These are phyloP conservation scores for Sistotremastrum suecicum DNA, from an alignment of 768 basidiomycete genomes.

Conservation along the genomic window DNA sequence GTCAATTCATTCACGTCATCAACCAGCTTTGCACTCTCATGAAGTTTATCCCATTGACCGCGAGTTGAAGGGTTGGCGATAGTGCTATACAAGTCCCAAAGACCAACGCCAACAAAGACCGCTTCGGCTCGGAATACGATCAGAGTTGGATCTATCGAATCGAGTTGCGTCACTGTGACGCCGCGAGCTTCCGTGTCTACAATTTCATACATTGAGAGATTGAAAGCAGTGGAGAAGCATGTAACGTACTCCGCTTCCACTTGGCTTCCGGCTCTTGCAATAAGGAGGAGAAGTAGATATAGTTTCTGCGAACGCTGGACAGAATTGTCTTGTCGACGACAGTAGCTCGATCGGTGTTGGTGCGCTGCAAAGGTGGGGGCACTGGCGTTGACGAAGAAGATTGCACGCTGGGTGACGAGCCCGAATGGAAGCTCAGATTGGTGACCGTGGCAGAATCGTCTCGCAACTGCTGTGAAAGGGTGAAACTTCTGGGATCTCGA, in stretches of 20 bases:
- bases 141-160: slow-evolving; percentile 93
- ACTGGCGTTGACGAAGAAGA: slow-evolving; percentile 18
- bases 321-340: slow-evolving; percentile 73
- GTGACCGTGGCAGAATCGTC: slow-evolving; percentile 54
- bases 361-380: slow-evolving; percentile 21
- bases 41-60: slow-evolving; percentile 77
- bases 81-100: slow-evolving; percentile 89
- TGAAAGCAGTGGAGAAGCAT: slow-evolving; percentile 1
- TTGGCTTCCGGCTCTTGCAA: slow-evolving; percentile 97
- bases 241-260: slow-evolving; percentile 70
- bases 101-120: slow-evolving; percentile 86
- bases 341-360: slow-evolving; percentile 29
- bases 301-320: slow-evolving; percentile 78
- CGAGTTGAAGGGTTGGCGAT: slow-evolving; percentile 79
- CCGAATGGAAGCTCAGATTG: slow-evolving; percentile 52
- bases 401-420: slow-evolving; percentile 43
- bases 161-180: slow-evolving; percentile 87
- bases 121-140: slow-evolving; percentile 95
- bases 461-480: slow-evolving; percentile 49
- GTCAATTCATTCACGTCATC: slow-evolving; percentile 87
- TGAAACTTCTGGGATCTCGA: slow-evolving; percentile 46
- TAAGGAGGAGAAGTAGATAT: slow-evolving; percentile 95
- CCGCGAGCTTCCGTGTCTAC: slow-evolving; percentile 74
- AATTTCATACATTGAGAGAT: slow-evolving; percentile 6
- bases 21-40: slow-evolving; percentile 73